phyloP scores from a whole-genome alignment of 345 rosid genomes.

The Eucalyptus pumila region DNA sequence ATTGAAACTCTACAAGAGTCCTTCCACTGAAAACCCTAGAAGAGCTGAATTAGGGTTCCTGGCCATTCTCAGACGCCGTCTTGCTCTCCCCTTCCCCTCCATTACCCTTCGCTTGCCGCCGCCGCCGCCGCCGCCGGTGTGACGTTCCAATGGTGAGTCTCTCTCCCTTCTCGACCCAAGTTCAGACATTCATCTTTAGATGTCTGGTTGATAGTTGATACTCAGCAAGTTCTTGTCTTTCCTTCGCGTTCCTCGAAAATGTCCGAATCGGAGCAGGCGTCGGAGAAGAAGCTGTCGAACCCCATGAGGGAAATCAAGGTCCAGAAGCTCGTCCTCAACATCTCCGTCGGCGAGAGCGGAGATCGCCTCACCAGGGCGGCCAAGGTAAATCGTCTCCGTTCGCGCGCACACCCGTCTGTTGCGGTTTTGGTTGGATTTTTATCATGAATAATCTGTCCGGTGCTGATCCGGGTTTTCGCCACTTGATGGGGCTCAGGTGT shows the following conservation, averaged over 20 bases:
- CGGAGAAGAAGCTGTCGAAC: conserved; percentile 80
- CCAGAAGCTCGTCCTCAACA: conserved; percentile 78
- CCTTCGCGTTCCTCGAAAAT: neutral
- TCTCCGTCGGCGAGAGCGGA: conserved; percentile 88
- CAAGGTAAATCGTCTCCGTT: conserved; percentile 21
- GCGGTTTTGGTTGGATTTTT: neutral
- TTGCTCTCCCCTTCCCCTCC: neutral
- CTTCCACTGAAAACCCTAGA: neutral
- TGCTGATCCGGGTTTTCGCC: neutral
- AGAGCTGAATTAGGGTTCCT: neutral
- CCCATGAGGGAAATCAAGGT: conserved; percentile 92
- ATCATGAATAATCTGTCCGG: neutral
- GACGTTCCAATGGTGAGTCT: neutral
- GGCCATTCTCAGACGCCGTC: neutral
- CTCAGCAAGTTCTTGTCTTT: neutral
- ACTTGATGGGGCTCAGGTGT: conserved; percentile 23
- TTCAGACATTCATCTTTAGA: neutral
- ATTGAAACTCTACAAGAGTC: neutral
- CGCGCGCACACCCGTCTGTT: neutral
- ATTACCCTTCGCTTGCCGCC: neutral
- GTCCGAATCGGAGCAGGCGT: conserved; percentile 23
- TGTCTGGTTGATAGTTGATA: neutral
- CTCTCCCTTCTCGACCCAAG: neutral
- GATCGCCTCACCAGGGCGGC: conserved; percentile 90
- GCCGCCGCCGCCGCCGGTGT: neutral